Percentiles rank a stretch among this genome's conserved stretches.
Evolutionary conservation across 352 stramenopile genomes (phyloP).

Genomic region (Phytophthora fragariae): DNA sequence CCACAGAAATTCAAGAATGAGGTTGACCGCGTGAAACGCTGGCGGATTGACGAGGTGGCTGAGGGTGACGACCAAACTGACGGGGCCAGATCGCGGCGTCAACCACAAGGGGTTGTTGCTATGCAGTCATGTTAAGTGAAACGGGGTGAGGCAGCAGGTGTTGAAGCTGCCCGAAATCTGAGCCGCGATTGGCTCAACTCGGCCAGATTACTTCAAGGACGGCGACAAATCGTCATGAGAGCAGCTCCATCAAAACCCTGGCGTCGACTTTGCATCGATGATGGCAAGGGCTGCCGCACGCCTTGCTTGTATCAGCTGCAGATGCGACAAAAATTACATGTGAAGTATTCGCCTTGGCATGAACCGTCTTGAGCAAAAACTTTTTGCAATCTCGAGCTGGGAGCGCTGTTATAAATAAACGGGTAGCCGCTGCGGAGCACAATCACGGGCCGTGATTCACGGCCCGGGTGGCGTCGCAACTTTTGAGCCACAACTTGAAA

Average conservation of each 20-base stretch:
- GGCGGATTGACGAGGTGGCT: neutral
- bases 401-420: neutral
- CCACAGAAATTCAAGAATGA: conserved; percentile 24
- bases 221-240: conserved; percentile 3
- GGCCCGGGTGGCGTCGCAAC: too few relatives aligned
- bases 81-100: neutral
- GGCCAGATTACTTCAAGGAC: conserved; percentile 9
- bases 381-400: neutral
- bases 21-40: too few relatives aligned
- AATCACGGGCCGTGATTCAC: too few relatives aligned
- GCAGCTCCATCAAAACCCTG: conserved; percentile 7
- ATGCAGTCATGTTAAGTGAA: neutral
- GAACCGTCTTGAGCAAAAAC: neutral
- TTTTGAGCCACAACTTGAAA: neutral
- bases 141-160: neutral
- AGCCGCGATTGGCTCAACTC: neutral
- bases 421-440: neutral
- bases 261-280: conserved; percentile 12
- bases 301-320: neutral
- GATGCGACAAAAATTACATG: neutral
- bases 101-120: neutral
- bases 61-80: neutral
- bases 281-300: neutral
- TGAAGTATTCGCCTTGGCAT: conserved; percentile 1
- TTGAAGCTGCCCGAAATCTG: neutral